phyloP scores from a whole-genome alignment of 169 alveolate genomes.

The Cyclospora cayetanensis region DNA sequence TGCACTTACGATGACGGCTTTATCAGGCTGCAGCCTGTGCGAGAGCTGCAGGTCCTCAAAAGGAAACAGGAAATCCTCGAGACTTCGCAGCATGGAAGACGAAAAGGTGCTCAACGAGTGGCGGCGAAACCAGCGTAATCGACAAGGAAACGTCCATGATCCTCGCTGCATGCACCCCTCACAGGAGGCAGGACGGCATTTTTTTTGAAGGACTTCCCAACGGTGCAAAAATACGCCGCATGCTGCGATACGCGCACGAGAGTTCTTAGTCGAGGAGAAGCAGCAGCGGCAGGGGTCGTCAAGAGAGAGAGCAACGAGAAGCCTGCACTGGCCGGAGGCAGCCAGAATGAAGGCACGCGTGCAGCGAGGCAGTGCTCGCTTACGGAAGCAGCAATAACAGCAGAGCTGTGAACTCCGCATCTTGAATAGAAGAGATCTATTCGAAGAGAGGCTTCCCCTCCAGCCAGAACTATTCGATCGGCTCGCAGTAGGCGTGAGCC shows the following conservation, averaged over 20 bases:
- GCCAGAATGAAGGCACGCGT: too few relatives aligned
- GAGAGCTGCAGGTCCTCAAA: neutral
- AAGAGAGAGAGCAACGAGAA: too few relatives aligned
- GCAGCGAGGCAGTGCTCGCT: too few relatives aligned
- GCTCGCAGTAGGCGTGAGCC: neutral
- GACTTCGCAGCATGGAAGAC: neutral
- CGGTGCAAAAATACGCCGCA: too few relatives aligned
- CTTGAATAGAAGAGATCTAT: neutral
- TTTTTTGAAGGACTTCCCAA: too few relatives aligned
- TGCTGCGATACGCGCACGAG: too few relatives aligned
- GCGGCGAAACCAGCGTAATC: neutral
- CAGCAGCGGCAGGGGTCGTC: too few relatives aligned
- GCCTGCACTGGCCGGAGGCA: too few relatives aligned
- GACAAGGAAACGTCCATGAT: neutral
- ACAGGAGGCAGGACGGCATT: too few relatives aligned
- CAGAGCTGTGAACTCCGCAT: neutral
- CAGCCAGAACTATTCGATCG: neutral
- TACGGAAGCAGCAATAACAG: neutral
- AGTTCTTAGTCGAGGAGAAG: too few relatives aligned
- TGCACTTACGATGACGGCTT: neutral
- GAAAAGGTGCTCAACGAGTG: neutral
- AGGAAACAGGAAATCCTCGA: constrained; percentile 9
- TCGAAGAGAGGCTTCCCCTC: neutral
- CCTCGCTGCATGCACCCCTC: constrained; percentile 28
- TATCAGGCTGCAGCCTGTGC: neutral